These are phyloP conservation scores for Aspergillus ruber DNA, from an alignment of 2,329 filamentous ascomycete species.

Conservation along the genomic window DNA sequence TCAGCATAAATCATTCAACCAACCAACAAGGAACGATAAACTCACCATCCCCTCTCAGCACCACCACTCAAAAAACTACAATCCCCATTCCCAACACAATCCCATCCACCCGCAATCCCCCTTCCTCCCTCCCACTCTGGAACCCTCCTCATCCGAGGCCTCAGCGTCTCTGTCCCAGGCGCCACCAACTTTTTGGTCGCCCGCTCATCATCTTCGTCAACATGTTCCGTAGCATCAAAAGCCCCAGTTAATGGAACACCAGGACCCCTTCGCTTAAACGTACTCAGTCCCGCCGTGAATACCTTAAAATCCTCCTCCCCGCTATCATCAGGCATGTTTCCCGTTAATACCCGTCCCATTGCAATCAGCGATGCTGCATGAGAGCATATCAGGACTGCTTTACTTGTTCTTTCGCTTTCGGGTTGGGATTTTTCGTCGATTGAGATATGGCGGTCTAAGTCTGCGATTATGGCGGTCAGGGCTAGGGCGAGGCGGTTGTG, in stretches of 20 bases:
- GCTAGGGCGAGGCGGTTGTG: slow-evolving; percentile 72
- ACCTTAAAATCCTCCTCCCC: slow-evolving; percentile 74
- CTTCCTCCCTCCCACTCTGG: slow-evolving; percentile 52
- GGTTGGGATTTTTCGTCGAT: slow-evolving; percentile 42
- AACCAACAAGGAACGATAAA: slow-evolving; percentile 21
- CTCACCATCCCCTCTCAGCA: slow-evolving; percentile 81
- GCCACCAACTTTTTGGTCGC: slow-evolving; percentile 12
- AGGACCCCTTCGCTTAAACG: slow-evolving; percentile 50
- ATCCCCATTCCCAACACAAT: slow-evolving; percentile 72
- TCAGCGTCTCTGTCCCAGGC: slow-evolving; percentile 23
- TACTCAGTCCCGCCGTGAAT: slow-evolving; percentile 74
- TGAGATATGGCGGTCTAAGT: slow-evolving; percentile 56
- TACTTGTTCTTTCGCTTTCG: slow-evolving; percentile 43
- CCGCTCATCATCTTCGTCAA: neutral
- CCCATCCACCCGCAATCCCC: slow-evolving; percentile 72
- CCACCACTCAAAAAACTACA: slow-evolving; percentile 74
- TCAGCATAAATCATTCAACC: slow-evolving; percentile 17
- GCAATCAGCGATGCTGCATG: slow-evolving; percentile 89
- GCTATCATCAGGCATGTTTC: slow-evolving; percentile 63
- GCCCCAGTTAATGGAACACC: neutral
- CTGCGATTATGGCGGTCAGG: slow-evolving; percentile 62
- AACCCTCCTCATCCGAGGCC: slow-evolving; percentile 13
- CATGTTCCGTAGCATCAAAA: neutral
- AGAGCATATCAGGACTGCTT: slow-evolving; percentile 70
- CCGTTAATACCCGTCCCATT: slow-evolving; percentile 75